Conservation (phyloP, 179 eudicot species). For the Pouteria campechiana region DNA sequence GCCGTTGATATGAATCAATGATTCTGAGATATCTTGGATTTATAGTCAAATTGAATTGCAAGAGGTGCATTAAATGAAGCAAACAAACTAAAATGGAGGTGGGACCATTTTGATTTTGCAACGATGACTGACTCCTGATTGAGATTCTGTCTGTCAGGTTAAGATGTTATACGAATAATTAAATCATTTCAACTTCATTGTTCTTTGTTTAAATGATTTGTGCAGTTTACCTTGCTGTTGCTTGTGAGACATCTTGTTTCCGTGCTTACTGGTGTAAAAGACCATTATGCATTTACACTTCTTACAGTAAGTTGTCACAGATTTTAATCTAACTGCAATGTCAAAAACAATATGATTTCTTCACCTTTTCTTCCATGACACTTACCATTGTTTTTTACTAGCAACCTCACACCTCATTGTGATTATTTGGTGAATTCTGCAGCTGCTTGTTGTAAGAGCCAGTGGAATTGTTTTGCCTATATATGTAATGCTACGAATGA, state of each 20-base stretch:
- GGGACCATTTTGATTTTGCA: too few species aligned
- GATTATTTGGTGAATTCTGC: slow-evolving; percentile 6
- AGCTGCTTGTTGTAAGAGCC: slow-evolving; percentile 50
- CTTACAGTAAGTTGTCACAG: slow-evolving; percentile 43
- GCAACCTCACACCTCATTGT: neutral
- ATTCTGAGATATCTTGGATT: too few species aligned
- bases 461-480: slow-evolving; percentile 76
- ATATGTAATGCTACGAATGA: slow-evolving; percentile 48
- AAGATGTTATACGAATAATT: too few species aligned
- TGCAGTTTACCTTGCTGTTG: slow-evolving; percentile 62
- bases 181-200: neutral
- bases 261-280: slow-evolving; percentile 24
- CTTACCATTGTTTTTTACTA: neutral
- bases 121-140: too few species aligned
- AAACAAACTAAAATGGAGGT: too few species aligned
- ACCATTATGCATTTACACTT: slow-evolving; percentile 56
- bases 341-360: too few species aligned
- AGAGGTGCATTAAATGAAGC: too few species aligned
- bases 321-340: too few species aligned
- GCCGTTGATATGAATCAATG: too few species aligned
- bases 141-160: too few species aligned
- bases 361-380: neutral
- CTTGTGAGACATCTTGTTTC: slow-evolving; percentile 41
- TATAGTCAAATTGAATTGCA: neutral
- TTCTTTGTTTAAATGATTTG: neutral